These are phyloP conservation scores for Starmerella bacillaris DNA, from an alignment of 805 yeast genomes.

Conservation along the genomic window DNA sequence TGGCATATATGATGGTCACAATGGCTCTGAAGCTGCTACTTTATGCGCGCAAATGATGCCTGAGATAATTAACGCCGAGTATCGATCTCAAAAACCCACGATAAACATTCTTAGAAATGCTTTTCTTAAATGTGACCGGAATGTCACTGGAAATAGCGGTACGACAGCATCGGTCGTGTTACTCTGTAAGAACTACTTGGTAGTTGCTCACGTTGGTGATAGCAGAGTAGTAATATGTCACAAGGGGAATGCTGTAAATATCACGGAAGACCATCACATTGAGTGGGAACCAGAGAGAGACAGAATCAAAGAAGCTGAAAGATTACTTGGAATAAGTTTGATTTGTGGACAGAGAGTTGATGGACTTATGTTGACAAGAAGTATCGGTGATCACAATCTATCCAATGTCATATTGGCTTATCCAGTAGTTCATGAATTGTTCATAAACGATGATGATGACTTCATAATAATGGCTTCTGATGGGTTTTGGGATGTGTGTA, in stretches of 20 bases:
- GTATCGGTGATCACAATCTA: slow-evolving; percentile 69
- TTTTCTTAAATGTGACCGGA: slow-evolving; percentile 3
- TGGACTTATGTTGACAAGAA: slow-evolving; percentile 70
- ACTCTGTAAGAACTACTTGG: slow-evolving; percentile 1
- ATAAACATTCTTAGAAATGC: slow-evolving; percentile 3
- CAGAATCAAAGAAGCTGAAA: slow-evolving; percentile 3
- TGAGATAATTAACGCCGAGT: neutral
- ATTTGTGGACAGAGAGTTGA: slow-evolving; percentile 30
- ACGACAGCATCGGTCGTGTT: slow-evolving; percentile 13
- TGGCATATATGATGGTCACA: slow-evolving; percentile 15
- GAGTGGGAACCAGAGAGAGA: slow-evolving; percentile 3
- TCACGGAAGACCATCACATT: slow-evolving; percentile 11
- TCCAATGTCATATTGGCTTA: slow-evolving; percentile 38
- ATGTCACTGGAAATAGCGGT: slow-evolving; percentile 7
- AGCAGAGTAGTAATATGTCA: slow-evolving; percentile 7
- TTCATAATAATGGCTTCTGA: slow-evolving; percentile 71
- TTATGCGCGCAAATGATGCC: slow-evolving; percentile 8
- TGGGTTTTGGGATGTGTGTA: slow-evolving; percentile 75
- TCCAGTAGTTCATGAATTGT: slow-evolving; percentile 59
- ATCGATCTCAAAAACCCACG: neutral
- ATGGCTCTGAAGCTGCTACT: slow-evolving; percentile 10
- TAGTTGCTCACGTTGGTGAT: slow-evolving; percentile 13
- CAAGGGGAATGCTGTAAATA: neutral
- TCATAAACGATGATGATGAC: slow-evolving; percentile 37
- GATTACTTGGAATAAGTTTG: neutral